Conservation (phyloP, 2,329 filamentous ascomycete species). For the Nannizziopsis barbatae region DNA sequence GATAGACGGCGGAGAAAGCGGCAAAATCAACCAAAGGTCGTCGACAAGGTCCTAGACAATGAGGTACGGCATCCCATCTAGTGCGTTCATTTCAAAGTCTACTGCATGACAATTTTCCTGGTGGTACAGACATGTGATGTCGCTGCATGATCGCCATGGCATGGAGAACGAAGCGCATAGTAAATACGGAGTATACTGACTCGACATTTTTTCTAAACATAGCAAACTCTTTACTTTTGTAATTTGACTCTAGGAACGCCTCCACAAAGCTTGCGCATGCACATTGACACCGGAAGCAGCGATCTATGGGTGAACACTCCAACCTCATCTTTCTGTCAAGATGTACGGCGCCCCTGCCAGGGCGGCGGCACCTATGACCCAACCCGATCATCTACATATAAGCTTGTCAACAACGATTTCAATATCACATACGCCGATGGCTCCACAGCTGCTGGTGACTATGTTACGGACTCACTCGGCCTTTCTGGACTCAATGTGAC, state of each 20-base stretch:
- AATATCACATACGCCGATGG: conserved; percentile 84
- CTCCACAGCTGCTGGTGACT: conserved; percentile 65
- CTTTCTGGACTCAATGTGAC: conserved; percentile 42
- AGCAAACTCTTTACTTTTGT: conserved; percentile 48
- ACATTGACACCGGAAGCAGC: conserved; percentile 53
- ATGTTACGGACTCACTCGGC: conserved; percentile 60
- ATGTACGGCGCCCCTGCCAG: conserved; percentile 42
- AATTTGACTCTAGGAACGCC: conserved; percentile 50
- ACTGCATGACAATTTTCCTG: neutral
- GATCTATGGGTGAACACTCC: conserved; percentile 57
- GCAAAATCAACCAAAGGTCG: conserved; percentile 25
- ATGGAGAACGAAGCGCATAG: conserved; percentile 1
- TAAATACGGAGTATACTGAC: neutral
- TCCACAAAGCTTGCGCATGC: conserved; percentile 42
- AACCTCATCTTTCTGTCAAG: conserved; percentile 49
- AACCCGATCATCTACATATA: conserved; percentile 64
- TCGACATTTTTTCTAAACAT: neutral
- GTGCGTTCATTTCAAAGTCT: neutral
- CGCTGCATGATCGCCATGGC: no score
- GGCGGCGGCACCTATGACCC: conserved; percentile 56
- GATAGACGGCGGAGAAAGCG: conserved; percentile 37
- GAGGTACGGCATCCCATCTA: conserved; percentile 29
- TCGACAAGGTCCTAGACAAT: conserved; percentile 44
- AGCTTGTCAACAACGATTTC: conserved; percentile 62
- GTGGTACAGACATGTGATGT: no score